Percentiles rank a stretch among this genome's conserved stretches.
Conservation (phyloP, 441 rosid genomes). For the Aleurites moluccanus region DNA sequence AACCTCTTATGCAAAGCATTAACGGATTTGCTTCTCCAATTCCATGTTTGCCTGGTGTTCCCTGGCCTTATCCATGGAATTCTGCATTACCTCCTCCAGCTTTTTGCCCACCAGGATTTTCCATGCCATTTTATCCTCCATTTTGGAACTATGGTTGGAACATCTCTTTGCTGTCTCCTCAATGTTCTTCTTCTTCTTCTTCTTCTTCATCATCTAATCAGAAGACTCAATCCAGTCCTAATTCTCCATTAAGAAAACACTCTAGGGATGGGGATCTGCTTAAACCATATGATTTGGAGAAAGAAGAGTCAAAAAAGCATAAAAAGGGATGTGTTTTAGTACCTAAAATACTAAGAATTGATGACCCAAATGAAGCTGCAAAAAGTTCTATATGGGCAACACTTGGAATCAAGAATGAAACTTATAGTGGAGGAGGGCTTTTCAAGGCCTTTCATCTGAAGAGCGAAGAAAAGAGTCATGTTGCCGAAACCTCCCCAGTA, state of each 20-base stretch:
- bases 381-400: slow-evolving; percentile 96
- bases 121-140: slow-evolving; percentile 56
- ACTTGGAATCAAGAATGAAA: slow-evolving; percentile 75
- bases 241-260: slow-evolving; percentile 59
- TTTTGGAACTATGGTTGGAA: slow-evolving; percentile 65
- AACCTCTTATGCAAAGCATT: slow-evolving; percentile 30
- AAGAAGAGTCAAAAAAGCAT: slow-evolving; percentile 31
- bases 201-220: slow-evolving; percentile 38
- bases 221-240: slow-evolving; percentile 30
- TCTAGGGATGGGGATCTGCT: slow-evolving; percentile 50
- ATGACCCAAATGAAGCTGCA: slow-evolving; percentile 81
- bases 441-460: slow-evolving; percentile 66
- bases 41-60: slow-evolving; percentile 62
- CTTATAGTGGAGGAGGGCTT: slow-evolving; percentile 42
- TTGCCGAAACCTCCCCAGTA: slow-evolving; percentile 44
- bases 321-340: slow-evolving; percentile 48
- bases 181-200: slow-evolving; percentile 40
- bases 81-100: slow-evolving; percentile 53
- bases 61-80: slow-evolving; percentile 86
- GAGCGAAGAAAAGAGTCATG: slow-evolving; percentile 38
- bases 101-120: slow-evolving; percentile 61
- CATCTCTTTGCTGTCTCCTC: slow-evolving; percentile 49
- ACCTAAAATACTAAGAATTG: slow-evolving; percentile 75
- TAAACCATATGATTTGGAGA: slow-evolving; percentile 32
- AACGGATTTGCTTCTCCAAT: slow-evolving; percentile 57